These are phyloP conservation scores for Myxozyma melibiosi DNA, from an alignment of 805 yeast species.

Conservation along the genomic window DNA sequence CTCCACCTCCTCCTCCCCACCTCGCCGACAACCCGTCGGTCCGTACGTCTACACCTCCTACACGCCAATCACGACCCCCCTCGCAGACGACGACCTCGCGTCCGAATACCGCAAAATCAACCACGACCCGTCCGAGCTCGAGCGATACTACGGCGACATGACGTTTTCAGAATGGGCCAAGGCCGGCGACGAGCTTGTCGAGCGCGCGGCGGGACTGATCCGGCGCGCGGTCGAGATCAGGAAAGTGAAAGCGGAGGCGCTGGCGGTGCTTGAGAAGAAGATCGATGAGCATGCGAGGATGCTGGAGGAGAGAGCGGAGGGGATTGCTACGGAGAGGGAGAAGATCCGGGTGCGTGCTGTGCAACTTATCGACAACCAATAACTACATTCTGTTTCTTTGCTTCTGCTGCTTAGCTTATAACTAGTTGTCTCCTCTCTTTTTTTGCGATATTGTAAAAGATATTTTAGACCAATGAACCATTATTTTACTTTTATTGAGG, in stretches of 20 bases:
- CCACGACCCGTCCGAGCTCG: constrained; percentile 8
- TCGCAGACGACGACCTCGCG: constrained; percentile 14
- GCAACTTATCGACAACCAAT: constrained; percentile 5
- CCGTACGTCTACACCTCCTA: constrained; percentile 13
- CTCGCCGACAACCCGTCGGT: not conserved
- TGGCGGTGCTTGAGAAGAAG: constrained; percentile 14
- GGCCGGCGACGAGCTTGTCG: constrained; percentile 8
- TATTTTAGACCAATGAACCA: constrained; percentile 8
- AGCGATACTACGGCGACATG: constrained; percentile 21
- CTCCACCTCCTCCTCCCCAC: not conserved
- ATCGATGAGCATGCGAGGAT: constrained; percentile 15
- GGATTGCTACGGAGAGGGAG: constrained; percentile 11
- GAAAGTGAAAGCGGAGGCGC: constrained; percentile 12
- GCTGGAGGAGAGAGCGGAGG: not conserved
- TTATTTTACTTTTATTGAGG: constrained; percentile 15
- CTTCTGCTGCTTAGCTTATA: not conserved
- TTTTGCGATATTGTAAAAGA: too few relatives aligned
- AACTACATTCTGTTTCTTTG: not conserved
- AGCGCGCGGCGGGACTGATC: constrained; percentile 18
- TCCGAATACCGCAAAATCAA: constrained; percentile 4
- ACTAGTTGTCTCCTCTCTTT: too few relatives aligned
- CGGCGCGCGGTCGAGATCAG: constrained; percentile 5
- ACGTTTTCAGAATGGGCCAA: constrained; percentile 25
- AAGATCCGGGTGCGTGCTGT: constrained; percentile 11
- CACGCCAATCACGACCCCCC: constrained; percentile 23